Base-by-base conservation (phyloP, 495 filamentous ascomycete species). In the Physcia stellaris region DNA sequence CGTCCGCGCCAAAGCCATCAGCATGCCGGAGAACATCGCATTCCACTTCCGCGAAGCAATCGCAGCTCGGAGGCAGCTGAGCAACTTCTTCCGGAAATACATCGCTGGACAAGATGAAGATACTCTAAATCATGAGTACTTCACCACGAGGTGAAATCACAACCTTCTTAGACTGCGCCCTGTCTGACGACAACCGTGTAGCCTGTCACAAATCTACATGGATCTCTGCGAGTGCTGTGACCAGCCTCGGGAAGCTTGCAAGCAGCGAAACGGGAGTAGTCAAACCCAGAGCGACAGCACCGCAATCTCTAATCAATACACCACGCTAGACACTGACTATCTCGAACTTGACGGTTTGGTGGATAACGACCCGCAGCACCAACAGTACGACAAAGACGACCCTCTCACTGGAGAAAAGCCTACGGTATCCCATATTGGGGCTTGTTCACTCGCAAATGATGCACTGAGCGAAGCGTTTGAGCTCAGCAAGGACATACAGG, bases 11-110 rank as follows among this genome's bases (percentile, higher is more conserved):
- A 54, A 49, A 31, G 39, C 37, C 1, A 37, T 54, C 18, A 36
- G 24, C 16, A 49, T 54, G 49, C 51, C 51, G 2, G 51, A 51
- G 17, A 43, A 35, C 0, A 43, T 54, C 30, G 48, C 39, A 16
- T 54, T 54, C 23, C 48, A 49, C 16, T 54, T 54, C 15, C 45
- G 48, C 10, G 13, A 54, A 32, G 51, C 36, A 11, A 54, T 51
- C 21, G 35, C 38, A 16, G 44, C 48, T 24, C 45, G 51, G 12
- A 41, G 17, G 7, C 37, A 43, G 9, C 47, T 54, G 11, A 54
- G 45, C 40, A 54, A 43, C 4, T 42, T 44, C 39, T 54, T 54
- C 24, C 39, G 42, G 26, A 37, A 17, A 23, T n/a, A n/a, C n/a
- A n/a, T n/a, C n/a, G 28, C 13, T 16, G 40, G 22, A 6, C 6